Conservation (phyloP, 768 basidiomycete genomes). For the Boletus tylopilopsis region DNA sequence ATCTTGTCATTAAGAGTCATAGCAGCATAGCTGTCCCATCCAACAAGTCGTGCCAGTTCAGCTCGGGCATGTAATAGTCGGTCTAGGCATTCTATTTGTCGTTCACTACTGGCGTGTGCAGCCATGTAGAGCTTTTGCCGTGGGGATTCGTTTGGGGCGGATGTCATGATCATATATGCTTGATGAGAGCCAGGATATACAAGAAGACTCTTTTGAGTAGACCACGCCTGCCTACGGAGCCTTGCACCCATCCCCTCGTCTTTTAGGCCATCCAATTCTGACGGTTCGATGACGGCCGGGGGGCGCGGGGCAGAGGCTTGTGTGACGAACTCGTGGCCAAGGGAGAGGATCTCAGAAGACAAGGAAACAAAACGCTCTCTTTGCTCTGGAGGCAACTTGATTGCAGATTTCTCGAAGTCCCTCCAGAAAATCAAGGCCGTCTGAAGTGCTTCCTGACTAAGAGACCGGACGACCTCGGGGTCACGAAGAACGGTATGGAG, state of each 20-base stretch:
- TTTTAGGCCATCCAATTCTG: slow-evolving; percentile 68
- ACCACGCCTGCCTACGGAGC: slow-evolving; percentile 69
- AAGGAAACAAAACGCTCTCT: slow-evolving; percentile 83
- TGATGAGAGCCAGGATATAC: slow-evolving; percentile 86
- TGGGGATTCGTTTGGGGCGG: slow-evolving; percentile 81
- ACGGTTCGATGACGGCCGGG: slow-evolving; percentile 63
- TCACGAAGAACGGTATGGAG: slow-evolving; percentile 69
- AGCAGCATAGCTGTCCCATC: slow-evolving; percentile 80
- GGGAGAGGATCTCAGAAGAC: slow-evolving; percentile 83
- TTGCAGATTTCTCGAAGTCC: slow-evolving; percentile 97
- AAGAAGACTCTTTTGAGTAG: slow-evolving; percentile 69
- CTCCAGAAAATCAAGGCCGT: slow-evolving; percentile 93
- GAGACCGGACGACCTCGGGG: slow-evolving; percentile 56
- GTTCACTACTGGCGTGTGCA: slow-evolving; percentile 67
- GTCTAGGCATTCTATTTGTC: slow-evolving; percentile 78
- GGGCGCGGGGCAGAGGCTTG: slow-evolving; percentile 60
- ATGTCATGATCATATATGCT: slow-evolving; percentile 90
- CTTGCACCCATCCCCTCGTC: slow-evolving; percentile 75
- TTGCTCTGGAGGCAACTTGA: slow-evolving; percentile 75
- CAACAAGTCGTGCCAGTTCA: slow-evolving; percentile 80
- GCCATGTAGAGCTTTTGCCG: slow-evolving; percentile 81
- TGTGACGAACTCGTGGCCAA: slow-evolving; percentile 83
- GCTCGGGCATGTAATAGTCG: slow-evolving; percentile 70
- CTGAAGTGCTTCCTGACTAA: slow-evolving; percentile 72
- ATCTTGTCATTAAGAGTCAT: slow-evolving; percentile 93